A percentile compares a stretch with the other conserved stretches of the same genome.
Evolutionary conservation across 2,329 filamentous ascomycete species (phyloP).

Genomic region (Calonectria naviculata): DNA sequence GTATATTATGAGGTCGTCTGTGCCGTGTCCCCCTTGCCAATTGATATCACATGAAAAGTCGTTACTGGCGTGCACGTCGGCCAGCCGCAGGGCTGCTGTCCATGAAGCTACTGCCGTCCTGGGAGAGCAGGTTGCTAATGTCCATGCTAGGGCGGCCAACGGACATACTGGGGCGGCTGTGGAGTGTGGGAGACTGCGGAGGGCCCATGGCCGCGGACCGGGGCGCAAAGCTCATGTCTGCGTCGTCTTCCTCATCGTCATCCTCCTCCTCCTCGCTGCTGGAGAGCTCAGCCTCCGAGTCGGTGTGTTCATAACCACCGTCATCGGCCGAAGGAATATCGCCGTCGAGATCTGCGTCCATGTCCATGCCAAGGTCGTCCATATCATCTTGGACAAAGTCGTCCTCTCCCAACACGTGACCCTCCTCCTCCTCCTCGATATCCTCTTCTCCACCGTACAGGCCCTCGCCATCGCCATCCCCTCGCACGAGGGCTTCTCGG

Average conservation of each 20-base stretch:
- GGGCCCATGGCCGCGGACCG: constrained; percentile 47
- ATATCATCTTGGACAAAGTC: constrained; percentile 58
- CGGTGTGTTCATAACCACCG: constrained; percentile 80
- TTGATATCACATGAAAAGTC: constrained; percentile 23
- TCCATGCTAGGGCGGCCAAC: constrained; percentile 62
- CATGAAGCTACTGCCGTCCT: constrained; percentile 68
- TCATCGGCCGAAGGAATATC: constrained; percentile 75
- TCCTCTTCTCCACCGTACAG: constrained; percentile 67
- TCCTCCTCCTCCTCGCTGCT: constrained; percentile 58
- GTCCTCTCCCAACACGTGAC: constrained; percentile 73
- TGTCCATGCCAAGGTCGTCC: constrained; percentile 52
- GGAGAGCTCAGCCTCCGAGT: constrained; percentile 74
- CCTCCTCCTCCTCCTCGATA: constrained; percentile 64
- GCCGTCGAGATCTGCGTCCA: constrained; percentile 78
- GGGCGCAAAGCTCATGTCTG: constrained; percentile 53
- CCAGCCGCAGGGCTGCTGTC: constrained; percentile 63
- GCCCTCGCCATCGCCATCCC: constrained; percentile 58
- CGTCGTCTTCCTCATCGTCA: constrained; percentile 42
- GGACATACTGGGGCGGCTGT: constrained; percentile 39
- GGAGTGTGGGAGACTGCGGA: constrained; percentile 52
- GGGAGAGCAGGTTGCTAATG: constrained; percentile 65
- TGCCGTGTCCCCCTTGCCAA: constrained; percentile 13
- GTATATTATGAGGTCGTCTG: constrained; percentile 34
- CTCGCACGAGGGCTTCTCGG: constrained; percentile 66
- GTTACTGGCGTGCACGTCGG: constrained; percentile 47